Percentiles rank a stretch among this genome's conserved stretches.
Conservation (phyloP, 768 basidiomycete genomes). For the Steccherinum ochraceum region DNA sequence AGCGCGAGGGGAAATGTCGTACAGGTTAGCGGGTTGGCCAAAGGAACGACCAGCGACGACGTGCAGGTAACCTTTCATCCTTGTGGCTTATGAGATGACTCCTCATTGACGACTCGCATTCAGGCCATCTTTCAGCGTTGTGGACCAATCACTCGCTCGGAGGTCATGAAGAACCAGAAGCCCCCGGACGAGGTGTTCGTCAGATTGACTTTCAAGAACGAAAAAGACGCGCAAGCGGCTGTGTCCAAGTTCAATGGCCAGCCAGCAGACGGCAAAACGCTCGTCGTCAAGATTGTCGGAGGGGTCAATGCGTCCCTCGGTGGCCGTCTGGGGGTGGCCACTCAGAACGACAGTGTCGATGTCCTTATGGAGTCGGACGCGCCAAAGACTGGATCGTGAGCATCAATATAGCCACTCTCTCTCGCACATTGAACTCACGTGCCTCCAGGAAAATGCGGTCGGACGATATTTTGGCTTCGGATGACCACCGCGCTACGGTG, state of each 20-base stretch:
- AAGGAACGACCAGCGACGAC: constrained; percentile 76
- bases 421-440: too few species aligned
- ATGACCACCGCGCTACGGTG: constrained; percentile 63
- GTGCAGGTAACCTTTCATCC: constrained; percentile 40
- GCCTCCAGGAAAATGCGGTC: constrained; percentile 74
- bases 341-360: constrained; percentile 32
- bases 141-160: constrained; percentile 50
- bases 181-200: constrained; percentile 42
- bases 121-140: constrained; percentile 79
- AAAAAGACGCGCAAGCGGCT: constrained; percentile 56
- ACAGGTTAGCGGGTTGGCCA: constrained; percentile 65
- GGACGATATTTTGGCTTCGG: constrained; percentile 60
- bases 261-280: constrained; percentile 73
- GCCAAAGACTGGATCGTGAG: constrained; percentile 49
- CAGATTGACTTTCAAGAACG: constrained; percentile 65
- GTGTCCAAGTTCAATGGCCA: constrained; percentile 74
- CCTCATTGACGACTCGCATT: neutral
- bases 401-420: too few species aligned
- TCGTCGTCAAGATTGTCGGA: constrained; percentile 62
- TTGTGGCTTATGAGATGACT: neutral
- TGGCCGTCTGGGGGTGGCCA: constrained; percentile 53
- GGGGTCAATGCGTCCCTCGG: constrained; percentile 47
- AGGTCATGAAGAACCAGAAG: constrained; percentile 20
- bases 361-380: constrained; percentile 49
- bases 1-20: constrained; percentile 60